A percentile compares a stretch with the other conserved stretches of the same genome.
These are phyloP conservation scores for Phytophthora litchii DNA, from an alignment of 352 stramenopile species.

Conservation along the genomic window DNA sequence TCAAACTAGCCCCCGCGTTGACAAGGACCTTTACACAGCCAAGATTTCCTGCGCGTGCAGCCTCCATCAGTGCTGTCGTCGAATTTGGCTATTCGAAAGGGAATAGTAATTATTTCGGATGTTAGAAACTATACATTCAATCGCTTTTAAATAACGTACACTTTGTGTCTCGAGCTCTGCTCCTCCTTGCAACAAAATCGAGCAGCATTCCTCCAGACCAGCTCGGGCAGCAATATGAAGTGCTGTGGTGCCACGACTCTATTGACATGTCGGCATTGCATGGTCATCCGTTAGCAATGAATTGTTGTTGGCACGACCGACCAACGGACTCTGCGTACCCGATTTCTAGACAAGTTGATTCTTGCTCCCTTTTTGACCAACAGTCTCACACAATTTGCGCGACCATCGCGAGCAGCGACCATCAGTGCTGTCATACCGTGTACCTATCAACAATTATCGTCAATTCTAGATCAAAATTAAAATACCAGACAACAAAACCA, in stretches of 20 bases:
- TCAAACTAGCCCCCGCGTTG: conserved; percentile 66
- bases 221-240: conserved; percentile 81
- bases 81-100: conserved; percentile 65
- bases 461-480: conserved; percentile 5
- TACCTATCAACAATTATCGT: conserved; percentile 49
- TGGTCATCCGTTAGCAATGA: conserved; percentile 11
- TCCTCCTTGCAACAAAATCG: conserved; percentile 67
- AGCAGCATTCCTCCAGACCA: conserved; percentile 78
- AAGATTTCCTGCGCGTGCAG: conserved; percentile 78
- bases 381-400: conserved; percentile 66
- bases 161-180: conserved; percentile 79
- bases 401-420: conserved; percentile 75
- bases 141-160: conserved; percentile 39
- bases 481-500: conserved; percentile 2
- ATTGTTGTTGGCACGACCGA: neutral
- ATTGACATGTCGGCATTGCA: conserved; percentile 1
- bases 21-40: conserved; percentile 76
- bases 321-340: conserved; percentile 45
- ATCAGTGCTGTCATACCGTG: conserved; percentile 85
- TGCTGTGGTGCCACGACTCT: conserved; percentile 84
- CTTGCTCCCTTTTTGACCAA: conserved; percentile 81
- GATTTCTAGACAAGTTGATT: conserved; percentile 85
- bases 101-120: neutral
- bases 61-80: conserved; percentile 89
- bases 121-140: neutral